A percentile compares a stretch with the other conserved stretches of the same genome.
These are phyloP conservation scores for Oxytropis ochrocephala DNA, from an alignment of 306 rosid genomes.

Conservation along the genomic window DNA sequence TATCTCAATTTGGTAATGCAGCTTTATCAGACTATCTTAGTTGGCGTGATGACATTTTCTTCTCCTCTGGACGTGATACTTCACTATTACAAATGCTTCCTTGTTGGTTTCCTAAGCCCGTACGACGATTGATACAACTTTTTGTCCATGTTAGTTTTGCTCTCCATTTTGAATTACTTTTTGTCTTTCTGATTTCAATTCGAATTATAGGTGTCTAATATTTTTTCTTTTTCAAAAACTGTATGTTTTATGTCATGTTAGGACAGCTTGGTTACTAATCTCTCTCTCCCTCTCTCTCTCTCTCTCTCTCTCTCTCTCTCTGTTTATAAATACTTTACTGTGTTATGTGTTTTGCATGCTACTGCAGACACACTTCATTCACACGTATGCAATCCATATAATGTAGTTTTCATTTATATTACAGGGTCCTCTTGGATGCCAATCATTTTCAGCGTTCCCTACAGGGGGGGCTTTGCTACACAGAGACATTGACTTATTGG, in stretches of 20 bases:
- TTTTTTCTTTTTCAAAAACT: not conserved
- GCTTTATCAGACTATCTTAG: conserved; percentile 71
- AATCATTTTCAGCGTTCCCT: conserved; percentile 62
- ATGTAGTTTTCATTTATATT: conserved; percentile 35
- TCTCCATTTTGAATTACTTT: conserved; percentile 7
- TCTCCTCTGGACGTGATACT: conserved; percentile 80
- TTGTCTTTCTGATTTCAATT: conserved; percentile 11
- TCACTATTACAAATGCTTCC: conserved; percentile 94
- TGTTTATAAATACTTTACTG: not conserved
- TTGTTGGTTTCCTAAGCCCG: conserved; percentile 89
- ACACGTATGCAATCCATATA: conserved; percentile 11
- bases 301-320: too few species aligned
- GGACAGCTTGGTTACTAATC: not conserved
- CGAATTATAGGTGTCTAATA: not conserved
- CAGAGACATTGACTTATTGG: conserved; percentile 62
- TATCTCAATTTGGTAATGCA: conserved; percentile 28
- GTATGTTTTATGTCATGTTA: conserved; percentile 5
- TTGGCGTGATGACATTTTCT: conserved; percentile 82
- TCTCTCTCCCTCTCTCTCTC: too few species aligned
- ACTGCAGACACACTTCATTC: not conserved
- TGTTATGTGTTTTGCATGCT: conserved; percentile 16
- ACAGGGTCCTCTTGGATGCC: conserved; percentile 98
- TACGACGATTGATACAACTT: conserved; percentile 79
- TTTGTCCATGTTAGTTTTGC: conserved; percentile 70
- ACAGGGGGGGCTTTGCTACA: conserved; percentile 54